These are phyloP conservation scores for Didymellaceae sp. DNA, from an alignment of 2,329 filamentous ascomycete genomes.

Conservation along the genomic window DNA sequence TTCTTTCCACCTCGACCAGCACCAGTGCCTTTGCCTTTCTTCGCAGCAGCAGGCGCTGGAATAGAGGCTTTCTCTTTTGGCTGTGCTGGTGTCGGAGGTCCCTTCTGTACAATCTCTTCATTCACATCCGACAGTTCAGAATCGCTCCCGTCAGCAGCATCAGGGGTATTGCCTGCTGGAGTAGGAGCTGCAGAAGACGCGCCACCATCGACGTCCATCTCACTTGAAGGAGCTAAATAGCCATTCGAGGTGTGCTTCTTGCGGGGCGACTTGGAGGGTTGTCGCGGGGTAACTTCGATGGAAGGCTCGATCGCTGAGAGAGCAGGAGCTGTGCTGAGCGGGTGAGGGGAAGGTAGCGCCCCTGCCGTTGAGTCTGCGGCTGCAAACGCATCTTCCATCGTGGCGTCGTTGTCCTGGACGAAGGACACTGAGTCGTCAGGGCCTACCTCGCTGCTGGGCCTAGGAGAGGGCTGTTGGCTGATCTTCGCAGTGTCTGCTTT, in stretches of 20 bases:
- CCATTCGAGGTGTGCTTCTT: conserved; percentile 38
- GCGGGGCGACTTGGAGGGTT: conserved; percentile 41
- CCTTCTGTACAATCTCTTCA: conserved; percentile 47
- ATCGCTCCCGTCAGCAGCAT: conserved; percentile 38
- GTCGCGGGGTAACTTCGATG: conserved; percentile 34
- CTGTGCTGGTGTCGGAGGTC: conserved; percentile 38
- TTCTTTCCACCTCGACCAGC: conserved; percentile 42
- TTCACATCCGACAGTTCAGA: conserved; percentile 49
- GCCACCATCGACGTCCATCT: conserved; percentile 32
- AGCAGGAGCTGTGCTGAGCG: conserved; percentile 38
- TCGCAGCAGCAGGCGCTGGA: conserved; percentile 25
- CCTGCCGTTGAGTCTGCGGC: conserved; percentile 9
- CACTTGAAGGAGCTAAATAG: conserved; percentile 19
- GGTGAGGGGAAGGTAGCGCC: conserved; percentile 27
- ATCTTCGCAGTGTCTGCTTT: conserved; percentile 32
- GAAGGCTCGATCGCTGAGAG: conserved; percentile 34
- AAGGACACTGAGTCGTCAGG: conserved; percentile 35
- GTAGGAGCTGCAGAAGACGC: conserved; percentile 37
- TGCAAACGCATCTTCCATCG: conserved; percentile 30
- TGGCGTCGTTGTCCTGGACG: conserved; percentile 25
- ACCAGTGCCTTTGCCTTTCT: conserved; percentile 39
- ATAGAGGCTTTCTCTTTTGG: conserved; percentile 31
- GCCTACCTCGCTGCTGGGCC: conserved; percentile 33
- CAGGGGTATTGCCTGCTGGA: conserved; percentile 36
- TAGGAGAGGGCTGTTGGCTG: conserved; percentile 30